Percentiles rank a stretch among this genome's conserved stretches.
These are phyloP conservation scores for Crucibulum laeve DNA, from an alignment of 768 basidiomycete genomes.

Conservation along the genomic window DNA sequence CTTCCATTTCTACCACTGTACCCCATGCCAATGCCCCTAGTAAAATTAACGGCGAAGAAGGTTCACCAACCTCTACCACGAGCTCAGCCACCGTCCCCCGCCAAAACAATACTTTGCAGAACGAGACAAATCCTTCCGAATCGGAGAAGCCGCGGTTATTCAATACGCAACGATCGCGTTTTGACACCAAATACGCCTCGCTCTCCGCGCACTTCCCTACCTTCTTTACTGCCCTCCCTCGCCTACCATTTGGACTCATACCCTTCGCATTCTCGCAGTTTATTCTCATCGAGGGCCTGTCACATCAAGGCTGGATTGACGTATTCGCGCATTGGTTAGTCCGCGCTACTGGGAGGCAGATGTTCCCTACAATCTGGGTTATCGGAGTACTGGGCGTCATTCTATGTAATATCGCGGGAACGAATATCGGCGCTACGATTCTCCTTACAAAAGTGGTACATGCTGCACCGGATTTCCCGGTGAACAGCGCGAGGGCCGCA, in stretches of 20 bases:
- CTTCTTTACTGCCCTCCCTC: conserved; percentile 55
- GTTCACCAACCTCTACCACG: conserved; percentile 4
- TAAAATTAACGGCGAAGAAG: neutral
- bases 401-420: conserved; percentile 79
- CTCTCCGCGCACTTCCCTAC: conserved; percentile 58
- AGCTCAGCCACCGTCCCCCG: conserved; percentile 2
- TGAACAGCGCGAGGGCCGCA: conserved; percentile 42
- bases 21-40: conserved; percentile 3
- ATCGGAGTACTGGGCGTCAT: conserved; percentile 70
- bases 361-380: conserved; percentile 55
- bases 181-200: conserved; percentile 10
- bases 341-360: conserved; percentile 34
- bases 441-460: conserved; percentile 78
- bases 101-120: too few species aligned
- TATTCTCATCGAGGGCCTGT: conserved; percentile 84
- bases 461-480: conserved; percentile 28
- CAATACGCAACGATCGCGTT: conserved; percentile 10
- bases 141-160: conserved; percentile 11
- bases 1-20: conserved; percentile 12
- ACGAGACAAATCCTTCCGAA: conserved; percentile 3
- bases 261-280: conserved; percentile 95
- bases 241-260: conserved; percentile 76
- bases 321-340: conserved; percentile 72
- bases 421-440: conserved; percentile 91
- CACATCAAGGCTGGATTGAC: conserved; percentile 82